Base-by-base conservation (phyloP, 2,329 filamentous ascomycete species). In the Aspergillus vadensis region DNA sequence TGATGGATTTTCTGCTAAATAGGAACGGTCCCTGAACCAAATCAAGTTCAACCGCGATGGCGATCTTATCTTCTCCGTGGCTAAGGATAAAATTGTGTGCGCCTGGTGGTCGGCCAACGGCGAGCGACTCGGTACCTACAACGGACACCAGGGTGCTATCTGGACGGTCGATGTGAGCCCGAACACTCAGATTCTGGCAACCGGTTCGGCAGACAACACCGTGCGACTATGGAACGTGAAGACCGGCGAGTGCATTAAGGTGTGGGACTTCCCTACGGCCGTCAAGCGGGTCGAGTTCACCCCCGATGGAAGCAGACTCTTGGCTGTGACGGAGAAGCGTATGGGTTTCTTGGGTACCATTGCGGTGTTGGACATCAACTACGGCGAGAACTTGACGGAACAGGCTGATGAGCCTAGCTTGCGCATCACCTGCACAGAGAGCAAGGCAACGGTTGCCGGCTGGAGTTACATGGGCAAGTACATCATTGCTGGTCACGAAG, bases 141-240 rank as follows among this genome's bases (percentile, higher is more conserved):
- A 91, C 76, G 95, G 95, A 78, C 95, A 99, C 82, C 90, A 96
- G 79, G 95, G 95, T 81, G 94, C 95, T 72, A 91, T 99, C 83
- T 99, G 95, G 95, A 97, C 95, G 65, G 91, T 99, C 79, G 95
- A 99, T 76, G 90, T 97, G 74, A 91, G 97, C 82, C 93, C 94
- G 67, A 92, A 92, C 72, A 91, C 90, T 66, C 91, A 91, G 72
- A 87, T 99, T 75, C 89, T 98, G 75, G 95, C 94, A 74, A 96
- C 91, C 63, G 95, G 95, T 72, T 95, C 93, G 71, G 95, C 95
- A 79, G 95, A 99, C 83, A 98, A 98, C 85, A 97, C 94, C 48
- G 94, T 99, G 80, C 88, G 93, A 74, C 85, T 99, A 73, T 99
- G 95, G 95, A 92, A 99, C 76, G 86, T 97, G 77, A 91, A 92